A percentile compares a stretch with the other conserved stretches of the same genome.
These are phyloP conservation scores for Sophora flavescens DNA, from an alignment of 306 rosid species.

Conservation along the genomic window DNA sequence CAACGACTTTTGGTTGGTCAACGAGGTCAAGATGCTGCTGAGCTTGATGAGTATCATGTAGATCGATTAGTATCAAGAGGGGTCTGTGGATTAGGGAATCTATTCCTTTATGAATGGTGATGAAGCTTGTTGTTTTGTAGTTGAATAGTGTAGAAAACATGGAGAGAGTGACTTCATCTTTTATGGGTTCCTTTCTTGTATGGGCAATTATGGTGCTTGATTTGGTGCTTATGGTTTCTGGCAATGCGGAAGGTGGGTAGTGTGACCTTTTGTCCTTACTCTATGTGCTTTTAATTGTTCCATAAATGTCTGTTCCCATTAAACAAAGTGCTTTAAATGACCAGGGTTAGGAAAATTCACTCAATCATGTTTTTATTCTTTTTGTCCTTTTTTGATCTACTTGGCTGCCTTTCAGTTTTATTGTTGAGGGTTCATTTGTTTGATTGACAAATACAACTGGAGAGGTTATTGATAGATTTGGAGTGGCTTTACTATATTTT, in stretches of 20 bases:
- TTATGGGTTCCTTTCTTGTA: conserved; percentile 52
- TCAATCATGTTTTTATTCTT: conserved; percentile 16
- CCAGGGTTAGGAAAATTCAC: conserved; percentile 22
- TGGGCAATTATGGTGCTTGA: conserved; percentile 60
- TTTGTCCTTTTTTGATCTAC: conserved; percentile 45
- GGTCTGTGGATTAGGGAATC: conserved; percentile 36
- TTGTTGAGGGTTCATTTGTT: conserved; percentile 28
- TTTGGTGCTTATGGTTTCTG: conserved; percentile 60
- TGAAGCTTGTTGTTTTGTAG: conserved; percentile 43
- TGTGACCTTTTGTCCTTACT: conserved; percentile 31
- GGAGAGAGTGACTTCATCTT: conserved; percentile 53
- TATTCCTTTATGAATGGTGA: conserved; percentile 44
- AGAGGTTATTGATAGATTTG: conserved; percentile 29
- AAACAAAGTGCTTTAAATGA: conserved; percentile 32
- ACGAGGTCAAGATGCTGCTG: conserved; percentile 43
- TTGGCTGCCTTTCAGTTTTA: conserved; percentile 39
- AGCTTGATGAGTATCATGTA: conserved; percentile 40
- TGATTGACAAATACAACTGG: conserved; percentile 36
- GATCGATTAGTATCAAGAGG: conserved; percentile 47
- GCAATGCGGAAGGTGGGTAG: conserved; percentile 78
- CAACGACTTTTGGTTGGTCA: conserved; percentile 43
- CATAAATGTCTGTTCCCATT: conserved; percentile 30
- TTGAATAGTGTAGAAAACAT: conserved; percentile 39
- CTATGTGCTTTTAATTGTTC: conserved; percentile 25
- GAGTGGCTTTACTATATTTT: conserved; percentile 41